Base-by-base conservation (phyloP, 2,329 filamentous ascomycete species). In the Fusarium sp. region DNA sequence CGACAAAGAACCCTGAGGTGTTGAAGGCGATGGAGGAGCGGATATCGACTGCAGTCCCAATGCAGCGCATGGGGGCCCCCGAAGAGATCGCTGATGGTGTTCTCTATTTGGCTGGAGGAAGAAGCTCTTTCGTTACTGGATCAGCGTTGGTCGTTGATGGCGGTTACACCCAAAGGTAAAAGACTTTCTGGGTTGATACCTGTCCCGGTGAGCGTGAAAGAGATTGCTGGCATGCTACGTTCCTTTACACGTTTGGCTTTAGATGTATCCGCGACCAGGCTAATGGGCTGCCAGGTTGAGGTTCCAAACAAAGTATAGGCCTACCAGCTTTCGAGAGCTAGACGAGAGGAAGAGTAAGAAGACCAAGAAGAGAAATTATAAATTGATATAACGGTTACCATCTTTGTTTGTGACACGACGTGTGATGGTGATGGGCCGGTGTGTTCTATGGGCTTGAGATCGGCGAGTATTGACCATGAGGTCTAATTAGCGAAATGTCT, bases 51-150 rank as follows among this genome's bases (percentile, higher is more conserved):
- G 69, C 75, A 61, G 78, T 82, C 27, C 80, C 78, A 0, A 81
- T 81, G 79, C 54, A 74, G 39, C 67, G 80, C 1, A 78, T 79
- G 66, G 80, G 79, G 4, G 65, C 71, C 2, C 71, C 80, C 0
- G 71, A 77, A 33, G 78, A 81, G 57, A 80, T 81, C 52, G 80
- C 78, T 0, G 79, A 81, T 33, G 78, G 78, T 1, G 79, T 82
- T 6, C 33, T 78, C 14, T 81, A 80, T 29, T 58, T 81, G 0
- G 64, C 77, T 13, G 75, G 75, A 6, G 75, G 75, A 6, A 39
- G 72, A 33, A 77, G 74, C n/a, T 76, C 75, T 0, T 77, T 76
- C 39, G 74, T 76, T 2, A 76, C 74, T 13, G 74, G 74, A 3
- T 75, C 74, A 7, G 71, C 68, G 9, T 39, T 76, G 48, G 41